phyloP scores from a whole-genome alignment of 306 rosid species.

The Alnus glutinosa region DNA sequence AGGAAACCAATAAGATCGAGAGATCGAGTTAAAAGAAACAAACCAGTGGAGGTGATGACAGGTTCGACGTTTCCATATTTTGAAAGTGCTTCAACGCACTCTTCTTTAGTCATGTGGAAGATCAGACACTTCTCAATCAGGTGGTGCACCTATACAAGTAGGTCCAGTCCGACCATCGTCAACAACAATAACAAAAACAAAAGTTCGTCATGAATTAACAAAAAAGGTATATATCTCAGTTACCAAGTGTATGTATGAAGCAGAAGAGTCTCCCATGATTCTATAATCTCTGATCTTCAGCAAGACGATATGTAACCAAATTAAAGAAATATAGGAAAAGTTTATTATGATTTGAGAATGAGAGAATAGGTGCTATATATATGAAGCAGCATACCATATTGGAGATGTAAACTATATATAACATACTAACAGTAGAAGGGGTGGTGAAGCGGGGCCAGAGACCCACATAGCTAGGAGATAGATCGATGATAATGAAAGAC shows the following conservation, averaged over 20 bases:
- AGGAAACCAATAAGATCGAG: neutral
- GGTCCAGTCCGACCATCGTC: neutral
- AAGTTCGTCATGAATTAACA: neutral
- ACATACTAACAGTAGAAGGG: slow-evolving; percentile 16
- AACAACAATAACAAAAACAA: neutral
- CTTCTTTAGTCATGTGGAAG: slow-evolving; percentile 80
- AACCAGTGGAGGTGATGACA: slow-evolving; percentile 91
- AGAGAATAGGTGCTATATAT: too few relatives aligned
- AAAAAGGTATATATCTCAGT: neutral
- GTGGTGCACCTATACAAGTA: slow-evolving; percentile 60
- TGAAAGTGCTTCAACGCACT: slow-evolving; percentile 91
- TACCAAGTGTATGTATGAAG: slow-evolving; percentile 95
- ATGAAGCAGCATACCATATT: too few relatives aligned
- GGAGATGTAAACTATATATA: neutral
- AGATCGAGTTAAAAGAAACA: slow-evolving; percentile 1
- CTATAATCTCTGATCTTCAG: slow-evolving; percentile 5
- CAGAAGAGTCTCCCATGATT: slow-evolving; percentile 81
- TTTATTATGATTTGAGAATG: neutral
- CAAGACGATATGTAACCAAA: neutral
- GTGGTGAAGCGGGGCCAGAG: slow-evolving; percentile 42
- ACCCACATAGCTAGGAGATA: slow-evolving; percentile 31
- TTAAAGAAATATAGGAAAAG: neutral
- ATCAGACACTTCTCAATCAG: slow-evolving; percentile 92
- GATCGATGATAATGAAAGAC: slow-evolving; percentile 40
- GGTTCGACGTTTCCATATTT: slow-evolving; percentile 83